A percentile compares a stretch with the other conserved stretches of the same genome.
These are phyloP conservation scores for Quillaja saponaria DNA, from an alignment of 306 rosid genomes.

Conservation along the genomic window DNA sequence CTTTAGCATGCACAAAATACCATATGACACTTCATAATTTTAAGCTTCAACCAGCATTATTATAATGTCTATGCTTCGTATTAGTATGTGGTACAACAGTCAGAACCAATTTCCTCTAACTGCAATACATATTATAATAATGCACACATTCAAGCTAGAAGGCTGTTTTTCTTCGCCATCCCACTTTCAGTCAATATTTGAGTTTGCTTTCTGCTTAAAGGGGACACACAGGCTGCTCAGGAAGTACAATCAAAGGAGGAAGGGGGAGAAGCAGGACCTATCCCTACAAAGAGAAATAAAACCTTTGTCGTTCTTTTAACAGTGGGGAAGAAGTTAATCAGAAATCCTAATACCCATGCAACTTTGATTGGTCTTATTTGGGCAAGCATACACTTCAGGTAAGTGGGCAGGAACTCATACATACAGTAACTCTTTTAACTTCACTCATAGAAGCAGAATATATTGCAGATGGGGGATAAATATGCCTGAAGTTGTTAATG, in stretches of 20 bases:
- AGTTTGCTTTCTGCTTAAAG: conserved; percentile 28
- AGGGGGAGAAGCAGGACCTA: conserved; percentile 41
- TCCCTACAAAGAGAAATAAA: conserved; percentile 43
- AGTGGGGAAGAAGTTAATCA: conserved; percentile 70
- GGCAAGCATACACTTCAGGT: conserved; percentile 84
- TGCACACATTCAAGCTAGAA: not conserved
- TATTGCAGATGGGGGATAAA: conserved; percentile 75
- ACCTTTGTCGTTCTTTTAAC: conserved; percentile 57
- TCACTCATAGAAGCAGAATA: conserved; percentile 15
- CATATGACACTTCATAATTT: too few species aligned
- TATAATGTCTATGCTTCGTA: conserved; percentile 5
- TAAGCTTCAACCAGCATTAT: not conserved
- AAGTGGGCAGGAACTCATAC: conserved; percentile 11
- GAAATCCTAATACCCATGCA: conserved; percentile 92
- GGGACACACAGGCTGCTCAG: conserved; percentile 49
- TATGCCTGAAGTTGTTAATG: conserved; percentile 65
- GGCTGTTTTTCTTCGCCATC: too few species aligned
- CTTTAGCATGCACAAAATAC: too few species aligned
- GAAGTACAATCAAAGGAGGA: conserved; percentile 71
- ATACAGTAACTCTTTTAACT: not conserved
- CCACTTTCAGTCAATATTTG: too few species aligned
- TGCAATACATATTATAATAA: not conserved
- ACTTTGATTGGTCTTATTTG: conserved; percentile 75
- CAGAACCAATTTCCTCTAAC: not conserved
- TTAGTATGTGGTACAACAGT: not conserved